Base-by-base conservation (phyloP, 129 eudicot species). In the Kitagawia praeruptora region DNA sequence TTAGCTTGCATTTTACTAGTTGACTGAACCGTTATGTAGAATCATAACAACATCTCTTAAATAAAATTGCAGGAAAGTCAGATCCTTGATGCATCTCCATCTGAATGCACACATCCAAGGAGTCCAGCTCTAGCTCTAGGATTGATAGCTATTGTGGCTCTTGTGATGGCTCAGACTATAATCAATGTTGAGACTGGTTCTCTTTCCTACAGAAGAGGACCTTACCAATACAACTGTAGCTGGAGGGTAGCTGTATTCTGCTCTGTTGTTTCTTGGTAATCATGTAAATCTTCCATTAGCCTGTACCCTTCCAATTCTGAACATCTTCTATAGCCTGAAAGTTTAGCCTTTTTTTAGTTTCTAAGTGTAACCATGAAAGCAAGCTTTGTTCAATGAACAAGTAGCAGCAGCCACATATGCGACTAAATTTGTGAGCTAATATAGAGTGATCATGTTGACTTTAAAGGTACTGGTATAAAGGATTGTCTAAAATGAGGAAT, bases 41-140 rank as follows among this genome's bases (percentile, higher is more conserved):
- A n/a, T n/a, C n/a, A n/a, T n/a, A n/a, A n/a, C n/a, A n/a, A n/a
- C n/a, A n/a, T n/a, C n/a, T n/a, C n/a, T n/a, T n/a, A n/a, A 38
- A 71, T 71, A 71, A 71, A 8, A 71, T 71, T 12, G 75, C 75
- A 71, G 75, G 16, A 0, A 3, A 74, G 82, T 51, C 84, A 93
- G 82, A 88, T 93, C 51, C 77, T n/a, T 71, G 61, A 78, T 81
- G 77, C 85, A 18, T 72, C 87, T 48, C 83, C 88, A 73, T 75
- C 84, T 8, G 86, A 80, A 73, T 93, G 98, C 75, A 77, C 84
- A 61, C 90, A 88, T 82, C 96, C 96, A 54, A 80, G 92, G 67
- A 90, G 89, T 78, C 93, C 98, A 63, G 98, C 98, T 72, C 39
- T 85, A 34, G 92, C 80, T 54, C 91, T 93, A 23, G 93, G 96